Evolutionary conservation across 805 yeast species (phyloP).

Genomic region (Candida orba): DNA sequence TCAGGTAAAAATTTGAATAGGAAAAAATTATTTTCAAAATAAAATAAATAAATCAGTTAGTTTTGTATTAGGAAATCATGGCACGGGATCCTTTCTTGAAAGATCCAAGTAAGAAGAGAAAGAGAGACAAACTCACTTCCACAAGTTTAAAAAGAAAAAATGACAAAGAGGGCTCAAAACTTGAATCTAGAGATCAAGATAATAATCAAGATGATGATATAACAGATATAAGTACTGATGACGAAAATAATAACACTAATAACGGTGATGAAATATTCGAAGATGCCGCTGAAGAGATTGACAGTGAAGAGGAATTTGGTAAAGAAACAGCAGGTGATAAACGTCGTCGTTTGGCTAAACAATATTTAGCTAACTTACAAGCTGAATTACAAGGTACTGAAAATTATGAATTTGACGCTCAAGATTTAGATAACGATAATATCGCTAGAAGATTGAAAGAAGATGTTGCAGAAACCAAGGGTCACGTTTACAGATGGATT

Average conservation of each 20-base stretch:
- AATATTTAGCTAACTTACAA: constrained; percentile 76
- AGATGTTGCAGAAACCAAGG: constrained; percentile 88
- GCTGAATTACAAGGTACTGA: constrained; percentile 38
- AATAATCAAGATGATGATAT: constrained; percentile 42
- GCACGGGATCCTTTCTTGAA: constrained; percentile 57
- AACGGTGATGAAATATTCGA: constrained; percentile 26
- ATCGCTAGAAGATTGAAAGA: constrained; percentile 70
- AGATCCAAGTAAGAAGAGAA: constrained; percentile 45
- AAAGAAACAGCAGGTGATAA: constrained; percentile 86
- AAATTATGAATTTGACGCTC: constrained; percentile 66
- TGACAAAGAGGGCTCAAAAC: neutral
- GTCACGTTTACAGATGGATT: constrained; percentile 66
- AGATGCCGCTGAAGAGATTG: constrained; percentile 32
- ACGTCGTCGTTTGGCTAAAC: constrained; percentile 89
- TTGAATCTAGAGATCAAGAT: neutral
- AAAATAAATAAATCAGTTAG: neutral
- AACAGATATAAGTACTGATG: constrained; percentile 42
- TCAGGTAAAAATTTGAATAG: constrained; percentile 4
- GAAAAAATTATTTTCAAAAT: neutral
- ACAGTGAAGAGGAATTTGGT: constrained; percentile 66
- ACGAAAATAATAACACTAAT: constrained; percentile 35
- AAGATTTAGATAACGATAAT: constrained; percentile 83
- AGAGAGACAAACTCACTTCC: constrained; percentile 14
- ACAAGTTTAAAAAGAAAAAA: constrained; percentile 12
- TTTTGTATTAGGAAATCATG: constrained; percentile 24